Evolutionary conservation across 2,329 filamentous ascomycete species (phyloP), one percentile per base, ranked within the genome.

Genomic region (Lasiodiplodia sp.): DNA sequence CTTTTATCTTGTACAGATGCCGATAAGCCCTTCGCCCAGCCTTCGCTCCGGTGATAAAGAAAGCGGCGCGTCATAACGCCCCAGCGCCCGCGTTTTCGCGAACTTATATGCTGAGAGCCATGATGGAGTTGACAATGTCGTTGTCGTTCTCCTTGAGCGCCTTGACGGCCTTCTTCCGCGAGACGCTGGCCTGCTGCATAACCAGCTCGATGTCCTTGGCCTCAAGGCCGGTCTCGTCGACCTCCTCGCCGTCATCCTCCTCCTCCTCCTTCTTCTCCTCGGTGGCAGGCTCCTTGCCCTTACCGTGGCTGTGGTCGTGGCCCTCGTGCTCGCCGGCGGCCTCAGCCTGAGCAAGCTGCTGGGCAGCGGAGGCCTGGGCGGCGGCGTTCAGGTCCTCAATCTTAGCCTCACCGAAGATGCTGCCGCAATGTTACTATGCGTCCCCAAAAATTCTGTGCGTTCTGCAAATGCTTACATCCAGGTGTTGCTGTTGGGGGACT

Each of bases 91-190:
- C 63, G 25, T 31, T 55, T 66, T 34, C 34, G 63, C 44, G 34
- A 40, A 47, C 69, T 71, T 80, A 86, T 85, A 86, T 85, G 78
- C 84, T 86, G 72, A 99, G 86, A 75, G 95, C 94, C 96, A 99
- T 99, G 86, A 99, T 99, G 77, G 96, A 97, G 88, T 99, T 99
- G 87, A 99, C 96, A 86, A 99, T 99, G 82, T 99, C 96, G 79
- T 98, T 97, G 86, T 98, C 95, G 81, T 99, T 99, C 87, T 98
- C 96, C 87, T 94, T 94, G 80, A 99, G 88, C 68, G 96, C 96
- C 87, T 98, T 99, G 86, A 99, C 90, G 71, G 96, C 96, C 90
- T 98, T 98, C 87, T 97, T 97, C 83, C 96, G 90, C 76, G 93
- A 97, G 77, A 99, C 96, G 78, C 87, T 96, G 77, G 96, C 96